These are phyloP conservation scores for Dissophora globulifera DNA, from an alignment of 192 early-diverging fungal species.

Conservation along the genomic window DNA sequence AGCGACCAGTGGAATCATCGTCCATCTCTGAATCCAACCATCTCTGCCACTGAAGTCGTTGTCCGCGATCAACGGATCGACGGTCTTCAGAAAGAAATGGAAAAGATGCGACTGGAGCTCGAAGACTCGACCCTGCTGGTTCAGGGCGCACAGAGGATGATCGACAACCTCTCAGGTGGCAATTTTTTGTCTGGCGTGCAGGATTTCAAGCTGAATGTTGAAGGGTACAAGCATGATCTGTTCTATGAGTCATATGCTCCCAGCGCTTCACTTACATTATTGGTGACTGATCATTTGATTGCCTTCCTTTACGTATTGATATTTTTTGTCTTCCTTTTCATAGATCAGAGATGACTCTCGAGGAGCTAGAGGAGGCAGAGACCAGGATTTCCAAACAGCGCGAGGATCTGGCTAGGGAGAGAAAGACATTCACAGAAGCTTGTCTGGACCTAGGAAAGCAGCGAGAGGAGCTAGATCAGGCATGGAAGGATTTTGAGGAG, in stretches of 20 bases:
- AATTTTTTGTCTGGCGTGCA: conserved; percentile 36
- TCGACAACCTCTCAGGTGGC: conserved; percentile 40
- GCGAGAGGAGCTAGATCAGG: conserved; percentile 27
- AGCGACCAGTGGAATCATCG: conserved; percentile 45
- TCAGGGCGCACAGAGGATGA: conserved; percentile 52
- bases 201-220: conserved; percentile 35
- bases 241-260: too few relatives aligned
- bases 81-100: conserved; percentile 35
- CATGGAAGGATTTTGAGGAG: conserved; percentile 32
- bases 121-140: conserved; percentile 53
- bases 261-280: neutral
- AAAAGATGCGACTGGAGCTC: conserved; percentile 42
- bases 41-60: conserved; percentile 28
- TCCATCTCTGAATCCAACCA: conserved; percentile 17
- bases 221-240: too few relatives aligned
- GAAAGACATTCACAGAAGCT: conserved; percentile 37
- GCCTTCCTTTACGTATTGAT: neutral
- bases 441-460: conserved; percentile 42
- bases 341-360: conserved; percentile 45
- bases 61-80: conserved; percentile 44
- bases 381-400: conserved; percentile 30
- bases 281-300: neutral
- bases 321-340: too few relatives aligned
- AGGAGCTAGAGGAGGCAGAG: conserved; percentile 42
- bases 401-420: conserved; percentile 32